phyloP scores from a whole-genome alignment of 2,329 filamentous ascomycete genomes.

The Pezicula carpinea region DNA sequence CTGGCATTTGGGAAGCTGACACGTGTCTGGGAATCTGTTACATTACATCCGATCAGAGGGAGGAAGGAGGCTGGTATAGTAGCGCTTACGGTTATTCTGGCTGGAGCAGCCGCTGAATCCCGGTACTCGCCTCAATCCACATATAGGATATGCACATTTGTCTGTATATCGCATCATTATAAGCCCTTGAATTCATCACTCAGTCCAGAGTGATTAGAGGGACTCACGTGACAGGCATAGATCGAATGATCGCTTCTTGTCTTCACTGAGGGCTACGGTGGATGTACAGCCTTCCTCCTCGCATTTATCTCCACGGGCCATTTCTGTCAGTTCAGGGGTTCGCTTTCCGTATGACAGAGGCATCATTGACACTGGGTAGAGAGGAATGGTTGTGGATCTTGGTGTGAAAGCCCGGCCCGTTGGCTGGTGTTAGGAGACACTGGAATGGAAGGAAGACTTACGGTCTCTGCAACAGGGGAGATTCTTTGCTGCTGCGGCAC shows the following conservation, averaged over 20 bases:
- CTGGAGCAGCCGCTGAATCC: not conserved
- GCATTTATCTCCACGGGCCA: not conserved
- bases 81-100: not conserved
- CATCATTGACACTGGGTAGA: no score
- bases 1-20: slow-evolving; percentile 1
- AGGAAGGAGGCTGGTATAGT: not conserved
- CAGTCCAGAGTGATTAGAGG: not conserved
- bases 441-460: not conserved
- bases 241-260: not conserved
- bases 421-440: no score
- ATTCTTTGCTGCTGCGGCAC: slow-evolving; percentile 1
- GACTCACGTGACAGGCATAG: slow-evolving; percentile 1
- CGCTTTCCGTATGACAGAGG: no score
- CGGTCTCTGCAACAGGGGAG: slow-evolving; percentile 1
- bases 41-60: not conserved
- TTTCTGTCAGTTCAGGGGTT: not conserved
- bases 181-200: no score
- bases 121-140: not conserved
- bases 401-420: no score
- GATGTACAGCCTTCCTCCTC: not conserved
- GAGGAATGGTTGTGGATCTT: no score
- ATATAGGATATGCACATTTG: not conserved
- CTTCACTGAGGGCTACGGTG: not conserved
- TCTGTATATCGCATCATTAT: not conserved
- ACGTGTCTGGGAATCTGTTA: not conserved